These are phyloP conservation scores for Rhizopogon vesiculosus DNA, from an alignment of 768 basidiomycete genomes.

Conservation along the genomic window DNA sequence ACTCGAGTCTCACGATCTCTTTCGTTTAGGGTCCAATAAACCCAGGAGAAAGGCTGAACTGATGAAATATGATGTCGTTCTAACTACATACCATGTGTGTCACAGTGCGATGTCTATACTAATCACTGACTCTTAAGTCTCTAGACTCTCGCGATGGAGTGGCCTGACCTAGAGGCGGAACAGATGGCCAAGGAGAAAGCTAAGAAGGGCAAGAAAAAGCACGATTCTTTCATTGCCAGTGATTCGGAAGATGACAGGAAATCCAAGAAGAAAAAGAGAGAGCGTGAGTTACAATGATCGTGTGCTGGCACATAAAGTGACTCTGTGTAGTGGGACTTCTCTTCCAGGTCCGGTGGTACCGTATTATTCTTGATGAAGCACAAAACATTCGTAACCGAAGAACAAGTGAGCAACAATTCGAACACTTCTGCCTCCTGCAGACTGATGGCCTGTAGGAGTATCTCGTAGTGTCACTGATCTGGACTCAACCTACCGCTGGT, in stretches of 20 bases:
- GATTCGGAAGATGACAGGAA: conserved; percentile 15
- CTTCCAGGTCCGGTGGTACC: conserved; percentile 42
- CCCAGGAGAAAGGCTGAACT: conserved; percentile 44
- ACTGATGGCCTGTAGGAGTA: conserved; percentile 29
- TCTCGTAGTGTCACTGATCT: conserved; percentile 55
- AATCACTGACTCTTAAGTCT: not conserved
- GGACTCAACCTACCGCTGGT: conserved; percentile 55
- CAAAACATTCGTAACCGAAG: conserved; percentile 41
- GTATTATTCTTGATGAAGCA: conserved; percentile 53
- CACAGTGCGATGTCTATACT: conserved; percentile 9
- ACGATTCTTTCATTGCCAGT: conserved; percentile 18
- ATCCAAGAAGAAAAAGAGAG: conserved; percentile 34
- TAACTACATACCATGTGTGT: conserved; percentile 46
- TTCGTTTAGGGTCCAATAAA: conserved; percentile 32
- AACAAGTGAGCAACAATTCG: conserved; percentile 33
- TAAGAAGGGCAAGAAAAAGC: conserved; percentile 8
- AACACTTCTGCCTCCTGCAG: not conserved
- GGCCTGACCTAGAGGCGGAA: conserved; percentile 50
- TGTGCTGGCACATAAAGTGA: conserved; percentile 25
- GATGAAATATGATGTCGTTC: conserved; percentile 52
- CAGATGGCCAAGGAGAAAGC: conserved; percentile 22
- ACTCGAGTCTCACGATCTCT: not conserved
- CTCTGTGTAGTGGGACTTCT: conserved; percentile 37
- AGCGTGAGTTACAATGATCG: conserved; percentile 9
- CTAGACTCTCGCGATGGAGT: conserved; percentile 55